These are phyloP conservation scores for Phytopythium kandeliae DNA, from an alignment of 352 stramenopile species.

Conservation along the genomic window DNA sequence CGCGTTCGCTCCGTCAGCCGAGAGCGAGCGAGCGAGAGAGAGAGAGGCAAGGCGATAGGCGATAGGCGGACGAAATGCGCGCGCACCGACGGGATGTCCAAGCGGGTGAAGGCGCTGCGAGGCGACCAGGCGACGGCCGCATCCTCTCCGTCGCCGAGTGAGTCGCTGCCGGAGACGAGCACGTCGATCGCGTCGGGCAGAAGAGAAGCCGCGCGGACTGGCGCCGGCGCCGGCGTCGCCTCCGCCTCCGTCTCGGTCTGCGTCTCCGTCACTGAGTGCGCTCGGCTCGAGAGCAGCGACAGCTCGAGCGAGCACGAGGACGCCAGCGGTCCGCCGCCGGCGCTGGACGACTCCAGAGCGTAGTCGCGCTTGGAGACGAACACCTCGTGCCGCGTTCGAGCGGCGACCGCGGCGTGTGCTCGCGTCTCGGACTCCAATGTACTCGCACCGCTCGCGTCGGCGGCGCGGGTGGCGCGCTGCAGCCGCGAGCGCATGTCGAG, in stretches of 20 bases:
- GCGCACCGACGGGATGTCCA: slow-evolving; percentile 35
- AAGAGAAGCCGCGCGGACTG: not conserved
- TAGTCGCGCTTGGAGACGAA: slow-evolving; percentile 1
- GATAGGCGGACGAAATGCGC: too few species aligned
- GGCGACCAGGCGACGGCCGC: not conserved
- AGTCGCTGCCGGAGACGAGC: slow-evolving; percentile 7
- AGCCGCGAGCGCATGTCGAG: not conserved
- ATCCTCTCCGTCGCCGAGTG: slow-evolving; percentile 3
- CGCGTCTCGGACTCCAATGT: too few species aligned
- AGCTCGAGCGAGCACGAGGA: not conserved
- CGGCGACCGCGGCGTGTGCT: not conserved
- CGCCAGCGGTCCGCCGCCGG: not conserved
- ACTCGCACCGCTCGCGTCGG: too few species aligned
- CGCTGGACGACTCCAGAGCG: not conserved
- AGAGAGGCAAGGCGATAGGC: too few species aligned
- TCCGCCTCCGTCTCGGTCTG: not conserved
- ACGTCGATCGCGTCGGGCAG: slow-evolving; percentile 9
- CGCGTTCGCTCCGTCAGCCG: not conserved
- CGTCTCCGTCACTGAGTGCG: too few species aligned
- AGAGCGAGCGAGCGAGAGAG: not conserved
- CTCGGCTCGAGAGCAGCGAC: not conserved
- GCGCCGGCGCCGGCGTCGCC: not conserved
- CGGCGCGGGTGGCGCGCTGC: not conserved
- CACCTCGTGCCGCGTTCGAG: not conserved
- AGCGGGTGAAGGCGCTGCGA: slow-evolving; percentile 10